Evolutionary conservation across 169 alveolate species (phyloP), one percentile per base, ranked within the genome.

Genomic region (Ichthyophthirius multifiliis): DNA sequence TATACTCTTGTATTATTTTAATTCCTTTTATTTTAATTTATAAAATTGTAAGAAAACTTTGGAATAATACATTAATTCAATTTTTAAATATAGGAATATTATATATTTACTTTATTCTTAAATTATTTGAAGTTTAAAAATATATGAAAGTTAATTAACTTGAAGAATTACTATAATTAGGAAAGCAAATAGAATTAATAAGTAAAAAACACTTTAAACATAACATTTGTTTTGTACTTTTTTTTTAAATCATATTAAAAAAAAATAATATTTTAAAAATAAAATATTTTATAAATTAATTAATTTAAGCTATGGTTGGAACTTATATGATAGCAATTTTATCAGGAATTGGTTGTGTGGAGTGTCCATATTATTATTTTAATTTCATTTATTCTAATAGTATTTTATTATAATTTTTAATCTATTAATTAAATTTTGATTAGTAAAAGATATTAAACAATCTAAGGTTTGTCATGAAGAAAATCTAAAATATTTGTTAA

Each of bases 271-370:
- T 4, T 64, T 0, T 32, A 0, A 34, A 31, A 3, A 13, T 31
- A 31, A n/a, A 32, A 31, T 4, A 0, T 16, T 64, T 10, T 0
- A 32, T 64, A 4, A 31, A 18, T 67, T 39, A 34, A 12, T 41
- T 67, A 34, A 31, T 3, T 15, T n/a, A 13, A 67, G 77, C 86
- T 5, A 48, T 64, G 12, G 35, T 71, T 20, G 86, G 86, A 30
- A 81, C 86, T 30, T 47, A 39, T 9, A 27, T 81, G 46, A 81
- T 81, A 27, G 86, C 82, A 34, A 73, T 81, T 37, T 31, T 81
- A 2, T 81, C 86, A 15, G 86, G 86, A 20, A 62, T 81, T 16
- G 86, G 86, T 23, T 76, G 75, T 30, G 86, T 81, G 0, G 37
- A 81, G 47, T 67, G 86, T 47, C 86, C 86, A 41, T 81, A 35